A percentile compares a stretch with the other conserved stretches of the same genome.
Conservation (phyloP, 768 basidiomycete species). For the Lactarius pseudohatsudake region DNA sequence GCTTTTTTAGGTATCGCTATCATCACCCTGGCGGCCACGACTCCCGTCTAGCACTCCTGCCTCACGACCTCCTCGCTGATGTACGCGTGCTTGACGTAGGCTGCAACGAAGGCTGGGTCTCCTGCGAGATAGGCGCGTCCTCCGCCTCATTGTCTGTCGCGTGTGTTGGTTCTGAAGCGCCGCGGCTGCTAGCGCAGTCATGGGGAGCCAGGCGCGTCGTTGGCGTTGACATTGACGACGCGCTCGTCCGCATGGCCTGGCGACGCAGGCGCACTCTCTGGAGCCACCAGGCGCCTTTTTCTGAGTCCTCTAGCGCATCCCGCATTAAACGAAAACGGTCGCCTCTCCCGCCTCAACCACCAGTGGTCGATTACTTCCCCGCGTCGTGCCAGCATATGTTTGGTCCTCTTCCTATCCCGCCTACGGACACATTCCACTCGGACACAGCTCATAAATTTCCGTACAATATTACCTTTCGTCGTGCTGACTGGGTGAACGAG, state of each 20-base stretch:
- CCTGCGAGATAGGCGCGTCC: conserved; percentile 23
- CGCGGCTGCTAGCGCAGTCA: conserved; percentile 52
- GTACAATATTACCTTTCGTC: conserved; percentile 71
- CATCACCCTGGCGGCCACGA: too few species aligned
- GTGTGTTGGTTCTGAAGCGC: not conserved
- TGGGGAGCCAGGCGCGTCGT: conserved; percentile 63
- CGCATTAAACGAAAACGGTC: conserved; percentile 28
- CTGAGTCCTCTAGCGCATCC: conserved; percentile 10
- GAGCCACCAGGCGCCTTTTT: conserved; percentile 58
- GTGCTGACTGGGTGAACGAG: conserved; percentile 65
- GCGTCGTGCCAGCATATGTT: conserved; percentile 72
- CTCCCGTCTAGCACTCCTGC: conserved; percentile 42
- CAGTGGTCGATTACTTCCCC: conserved; percentile 62
- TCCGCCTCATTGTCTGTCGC: conserved; percentile 28
- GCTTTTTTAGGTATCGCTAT: too few species aligned
- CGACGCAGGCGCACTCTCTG: conserved; percentile 65
- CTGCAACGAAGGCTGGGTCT: conserved; percentile 26
- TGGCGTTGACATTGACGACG: conserved; percentile 84
- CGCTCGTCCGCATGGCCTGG: conserved; percentile 75
- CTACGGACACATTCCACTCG: conserved; percentile 35
- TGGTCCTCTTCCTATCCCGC: conserved; percentile 70
- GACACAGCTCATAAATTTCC: conserved; percentile 51
- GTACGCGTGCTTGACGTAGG: conserved; percentile 26
- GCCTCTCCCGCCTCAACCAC: not conserved
- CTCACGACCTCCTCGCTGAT: conserved; percentile 11